Conservation (phyloP, 2,329 filamentous ascomycete species). For the Cryphonectria carpinicola region DNA sequence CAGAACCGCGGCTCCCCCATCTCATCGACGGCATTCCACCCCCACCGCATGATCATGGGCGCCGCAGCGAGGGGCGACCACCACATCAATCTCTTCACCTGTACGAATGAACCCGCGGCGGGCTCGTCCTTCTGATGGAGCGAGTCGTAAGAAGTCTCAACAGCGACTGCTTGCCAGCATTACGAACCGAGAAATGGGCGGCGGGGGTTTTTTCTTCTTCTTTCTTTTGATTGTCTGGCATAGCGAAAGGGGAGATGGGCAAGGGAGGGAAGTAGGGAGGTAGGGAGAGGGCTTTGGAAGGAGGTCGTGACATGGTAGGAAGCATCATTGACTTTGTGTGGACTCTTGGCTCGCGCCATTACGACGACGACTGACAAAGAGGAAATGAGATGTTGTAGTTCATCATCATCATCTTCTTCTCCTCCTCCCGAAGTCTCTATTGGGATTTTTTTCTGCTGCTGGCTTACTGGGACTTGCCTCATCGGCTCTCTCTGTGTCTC, state of each 20-base stretch:
- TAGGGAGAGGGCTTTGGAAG: background rate
- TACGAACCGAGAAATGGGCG: background rate
- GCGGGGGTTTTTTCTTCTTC: conserved; percentile 1
- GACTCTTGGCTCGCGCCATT: background rate
- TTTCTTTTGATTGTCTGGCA: conserved; percentile 17
- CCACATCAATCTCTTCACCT: conserved; percentile 87
- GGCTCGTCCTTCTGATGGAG: conserved; percentile 14
- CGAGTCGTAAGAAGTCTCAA: background rate
- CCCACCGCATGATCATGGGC: conserved; percentile 88
- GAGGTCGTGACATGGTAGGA: background rate
- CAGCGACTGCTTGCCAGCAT: background rate
- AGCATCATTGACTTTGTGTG: background rate
- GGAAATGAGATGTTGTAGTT: background rate
- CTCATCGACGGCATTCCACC: conserved; percentile 90
- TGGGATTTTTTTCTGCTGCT: background rate
- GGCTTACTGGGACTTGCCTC: background rate
- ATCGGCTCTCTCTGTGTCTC: background rate
- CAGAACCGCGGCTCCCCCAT: conserved; percentile 82
- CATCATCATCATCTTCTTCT: background rate
- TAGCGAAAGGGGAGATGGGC: conserved; percentile 6
- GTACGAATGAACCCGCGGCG: conserved; percentile 52
- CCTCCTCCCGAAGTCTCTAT: background rate
- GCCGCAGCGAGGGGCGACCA: conserved; percentile 85
- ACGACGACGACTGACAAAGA: background rate
- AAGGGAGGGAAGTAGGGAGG: background rate